Evolutionary conservation across 2,329 filamentous ascomycete species (phyloP), one percentile per base, ranked within the genome.

Genomic region (Colletotrichum sp.): DNA sequence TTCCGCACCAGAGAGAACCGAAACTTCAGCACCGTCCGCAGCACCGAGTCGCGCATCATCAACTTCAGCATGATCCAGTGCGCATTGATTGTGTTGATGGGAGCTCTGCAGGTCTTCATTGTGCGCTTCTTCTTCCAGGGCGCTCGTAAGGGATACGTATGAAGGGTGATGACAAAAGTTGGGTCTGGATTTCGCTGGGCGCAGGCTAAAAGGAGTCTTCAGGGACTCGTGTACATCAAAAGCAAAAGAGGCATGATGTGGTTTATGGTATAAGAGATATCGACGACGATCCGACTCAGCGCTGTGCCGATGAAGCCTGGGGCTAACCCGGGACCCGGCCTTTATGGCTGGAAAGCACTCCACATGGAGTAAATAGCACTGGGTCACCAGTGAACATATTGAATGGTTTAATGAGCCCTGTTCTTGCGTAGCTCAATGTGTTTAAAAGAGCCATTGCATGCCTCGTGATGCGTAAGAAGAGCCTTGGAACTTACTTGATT

Each of bases 1-100:
- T 99, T 99, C 93, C 94, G 98, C 78, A 99, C 97, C 4, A 93
- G 97, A 79, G 97, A 99, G 90, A 99, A 99, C 90, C 92, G 97
- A 77, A 99, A 99, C 88, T 99, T 99, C 87, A 98, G 95, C 88
- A 99, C 97, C 12, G 97, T 99, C 81, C 92, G 95, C 85, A 98
- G 96, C 87, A 99, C 97, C 55, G 97, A 99, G 89, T 92, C 92
- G 84, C 91, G 97, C 78, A 99, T 99, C 82, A 96, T 98, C 88
- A 99, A 98, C 87, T 98, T 99, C 86, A 98, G 95, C 84, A 89
- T 99, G 83, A 94, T 99, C 80, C 97, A 99, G 89, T 94, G 95
- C 79, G 90, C 92, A 78, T 93, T 99, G 88, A 98, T 99, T 88
- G 89, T 98, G 78, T 94, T 93, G 76, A 99, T 99, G 98, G 97